phyloP scores from a whole-genome alignment of 345 rosid genomes.

The Moringa oleifera region DNA sequence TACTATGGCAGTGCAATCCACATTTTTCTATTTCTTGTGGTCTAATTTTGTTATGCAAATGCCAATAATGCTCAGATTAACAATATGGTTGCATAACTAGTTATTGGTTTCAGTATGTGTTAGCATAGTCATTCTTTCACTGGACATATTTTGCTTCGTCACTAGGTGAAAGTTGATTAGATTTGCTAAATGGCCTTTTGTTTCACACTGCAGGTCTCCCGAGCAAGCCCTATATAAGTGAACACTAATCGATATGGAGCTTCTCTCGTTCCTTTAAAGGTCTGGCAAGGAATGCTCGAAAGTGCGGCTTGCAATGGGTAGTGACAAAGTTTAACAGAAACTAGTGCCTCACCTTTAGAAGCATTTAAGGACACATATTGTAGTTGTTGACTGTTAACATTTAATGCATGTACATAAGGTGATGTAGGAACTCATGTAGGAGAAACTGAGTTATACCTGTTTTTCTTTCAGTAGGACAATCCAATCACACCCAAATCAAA shows the following conservation, averaged over 20 bases:
- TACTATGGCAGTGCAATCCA: too few species aligned
- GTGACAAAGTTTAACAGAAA: background rate
- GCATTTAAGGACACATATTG: too few species aligned
- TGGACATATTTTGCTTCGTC: background rate
- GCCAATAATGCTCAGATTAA: background rate
- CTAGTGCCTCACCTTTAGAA: background rate
- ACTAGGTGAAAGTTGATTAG: background rate
- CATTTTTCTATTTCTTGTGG: too few species aligned
- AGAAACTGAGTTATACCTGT: too few species aligned
- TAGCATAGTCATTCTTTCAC: background rate
- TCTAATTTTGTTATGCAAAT: background rate
- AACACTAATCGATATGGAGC: background rate
- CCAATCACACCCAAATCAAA: too few species aligned
- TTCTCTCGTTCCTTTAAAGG: background rate
- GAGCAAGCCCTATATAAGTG: conserved; percentile 23
- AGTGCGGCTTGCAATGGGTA: background rate
- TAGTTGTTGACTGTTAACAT: too few species aligned
- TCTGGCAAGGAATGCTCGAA: background rate
- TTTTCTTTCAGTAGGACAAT: too few species aligned
- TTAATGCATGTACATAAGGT: too few species aligned
- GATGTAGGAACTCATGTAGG: too few species aligned
- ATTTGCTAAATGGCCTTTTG: background rate
- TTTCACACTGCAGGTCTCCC: conserved; percentile 16
- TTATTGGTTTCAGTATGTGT: background rate
- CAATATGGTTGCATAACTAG: background rate